phyloP scores from a whole-genome alignment of 208 protist genomes.

The Wallacemonas sp. region DNA sequence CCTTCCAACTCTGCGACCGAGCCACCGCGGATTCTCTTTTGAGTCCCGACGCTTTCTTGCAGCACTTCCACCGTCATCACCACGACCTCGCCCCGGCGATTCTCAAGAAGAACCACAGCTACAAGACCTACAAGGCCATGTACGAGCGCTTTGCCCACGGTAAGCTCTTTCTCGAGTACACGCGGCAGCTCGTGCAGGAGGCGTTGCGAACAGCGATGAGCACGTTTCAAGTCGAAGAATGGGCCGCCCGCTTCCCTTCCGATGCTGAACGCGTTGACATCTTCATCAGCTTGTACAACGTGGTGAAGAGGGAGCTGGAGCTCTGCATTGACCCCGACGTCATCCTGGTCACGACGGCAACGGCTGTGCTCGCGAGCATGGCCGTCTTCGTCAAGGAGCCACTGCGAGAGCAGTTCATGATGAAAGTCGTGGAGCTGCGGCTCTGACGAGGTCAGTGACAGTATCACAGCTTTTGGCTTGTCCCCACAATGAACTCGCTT shows the following conservation, averaged over 20 bases:
- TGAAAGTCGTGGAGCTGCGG: constrained; percentile 65
- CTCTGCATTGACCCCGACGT: constrained; percentile 74
- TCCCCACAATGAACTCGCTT: too few relatives aligned
- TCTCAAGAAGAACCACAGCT: constrained; percentile 49
- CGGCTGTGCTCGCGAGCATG: constrained; percentile 74
- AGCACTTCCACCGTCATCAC: constrained; percentile 56
- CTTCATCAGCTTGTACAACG: constrained; percentile 65
- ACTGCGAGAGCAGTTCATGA: constrained; percentile 71
- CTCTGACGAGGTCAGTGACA: constrained; percentile 25
- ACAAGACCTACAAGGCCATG: constrained; percentile 74
- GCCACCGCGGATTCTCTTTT: constrained; percentile 33
- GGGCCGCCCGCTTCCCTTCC: constrained; percentile 42
- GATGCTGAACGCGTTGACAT: constrained; percentile 71
- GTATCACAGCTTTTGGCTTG: not conserved
- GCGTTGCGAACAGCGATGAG: constrained; percentile 48
- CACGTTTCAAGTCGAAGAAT: constrained; percentile 56
- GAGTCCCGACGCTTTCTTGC: constrained; percentile 62
- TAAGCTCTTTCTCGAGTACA: constrained; percentile 58
- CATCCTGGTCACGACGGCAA: constrained; percentile 65
- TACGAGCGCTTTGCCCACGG: constrained; percentile 81
- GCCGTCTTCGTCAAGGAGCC: constrained; percentile 51
- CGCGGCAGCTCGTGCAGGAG: constrained; percentile 59
- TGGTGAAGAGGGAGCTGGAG: constrained; percentile 57
- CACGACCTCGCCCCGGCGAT: constrained; percentile 58
- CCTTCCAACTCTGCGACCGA: constrained; percentile 75